Evolutionary conservation across 2,329 filamentous ascomycete species (phyloP), one percentile per base, ranked within the genome.

Genomic region (Ceratocystis alfenasii): DNA sequence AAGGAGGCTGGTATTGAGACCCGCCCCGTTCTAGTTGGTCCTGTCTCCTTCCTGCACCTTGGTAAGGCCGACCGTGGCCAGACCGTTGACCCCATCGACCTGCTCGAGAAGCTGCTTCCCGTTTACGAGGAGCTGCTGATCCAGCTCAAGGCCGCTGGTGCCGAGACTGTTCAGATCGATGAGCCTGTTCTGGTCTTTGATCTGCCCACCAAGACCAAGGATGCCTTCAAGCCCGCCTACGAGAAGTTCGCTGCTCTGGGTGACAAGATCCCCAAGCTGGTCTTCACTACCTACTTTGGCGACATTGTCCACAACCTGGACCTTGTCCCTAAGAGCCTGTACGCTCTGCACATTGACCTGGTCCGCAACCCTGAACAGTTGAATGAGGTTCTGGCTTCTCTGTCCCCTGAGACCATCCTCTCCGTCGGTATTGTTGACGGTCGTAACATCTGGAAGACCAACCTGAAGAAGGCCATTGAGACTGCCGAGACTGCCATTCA

Each of bases 361-460:
- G 94, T 97, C 78, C 91, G 94, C 77, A 93, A 96, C 84, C 94
- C 94, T 66, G 93, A 97, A 83, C 94, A 99, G 83, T 88, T 99
- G 70, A 86, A 94, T 69, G 85, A 87, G 71, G 90, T 99, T 73
- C 78, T 90, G 72, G 82, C 81, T 74, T 87, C 91, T 74, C 86
- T 99, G 70, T 91, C 90, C 76, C 79, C 90, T 76, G 90, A 91
- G 77, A 95, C 96, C 76, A 79, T 91, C 72, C 87, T 99, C 71
- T 99, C 94, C 71, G 88, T 87, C 70, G 94, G 94, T 90, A 89
- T 99, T 72, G 94, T 99, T 71, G 92, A 99, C 74, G 94, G 94
- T 74, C 91, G 94, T 74, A 99, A 99, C 85, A 97, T 99, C 83
- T 99, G 94, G 94, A 99, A 99, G 89, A 96, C 91, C 80, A 95